Evolutionary conservation across 345 rosid genomes (phyloP).

Genomic region (Litchi chinensis): DNA sequence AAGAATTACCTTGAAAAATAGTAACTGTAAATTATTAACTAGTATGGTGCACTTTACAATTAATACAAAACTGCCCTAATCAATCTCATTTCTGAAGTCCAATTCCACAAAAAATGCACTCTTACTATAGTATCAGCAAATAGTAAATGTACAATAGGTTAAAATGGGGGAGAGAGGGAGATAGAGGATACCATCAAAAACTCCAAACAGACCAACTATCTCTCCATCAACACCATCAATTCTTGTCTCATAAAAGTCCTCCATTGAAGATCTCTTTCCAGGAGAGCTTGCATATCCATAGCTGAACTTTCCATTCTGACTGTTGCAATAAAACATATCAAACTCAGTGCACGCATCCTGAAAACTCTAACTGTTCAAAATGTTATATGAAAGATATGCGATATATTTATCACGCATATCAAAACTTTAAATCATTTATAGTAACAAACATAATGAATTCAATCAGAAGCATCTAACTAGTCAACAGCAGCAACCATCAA

Average conservation of each 20-base stretch:
- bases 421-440: background rate
- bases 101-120: background rate
- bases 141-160: background rate
- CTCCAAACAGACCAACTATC: constrained; percentile 97
- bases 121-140: background rate
- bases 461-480: background rate
- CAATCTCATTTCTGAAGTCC: background rate
- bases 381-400: background rate
- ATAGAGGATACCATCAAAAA: constrained; percentile 80
- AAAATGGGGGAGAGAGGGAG: constrained; percentile 4
- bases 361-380: background rate
- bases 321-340: constrained; percentile 37
- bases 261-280: constrained; percentile 98
- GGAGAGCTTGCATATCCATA: constrained; percentile 99
- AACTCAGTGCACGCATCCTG: constrained; percentile 13
- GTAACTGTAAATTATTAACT: background rate
- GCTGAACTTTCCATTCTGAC: constrained; percentile 94
- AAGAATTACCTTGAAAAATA: background rate
- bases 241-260: constrained; percentile 95
- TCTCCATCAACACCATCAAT: constrained; percentile 91
- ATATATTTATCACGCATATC: background rate
- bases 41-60: background rate
- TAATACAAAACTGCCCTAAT: background rate
- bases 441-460: background rate
- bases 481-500: background rate